phyloP scores from a whole-genome alignment of 2,329 filamentous ascomycete species.

The Didymella keratinophila region DNA sequence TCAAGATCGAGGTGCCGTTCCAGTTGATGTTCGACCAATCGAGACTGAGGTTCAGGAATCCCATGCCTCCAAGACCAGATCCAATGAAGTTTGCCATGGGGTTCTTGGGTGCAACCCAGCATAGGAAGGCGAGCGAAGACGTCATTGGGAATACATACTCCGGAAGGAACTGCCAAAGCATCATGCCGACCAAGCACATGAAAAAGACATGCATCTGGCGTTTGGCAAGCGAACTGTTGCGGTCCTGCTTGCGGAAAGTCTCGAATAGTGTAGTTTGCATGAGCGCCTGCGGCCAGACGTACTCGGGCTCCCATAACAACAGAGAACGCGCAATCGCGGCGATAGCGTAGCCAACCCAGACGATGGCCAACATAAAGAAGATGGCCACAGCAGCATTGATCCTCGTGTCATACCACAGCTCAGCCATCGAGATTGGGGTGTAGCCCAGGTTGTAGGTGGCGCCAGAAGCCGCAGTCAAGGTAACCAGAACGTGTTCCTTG shows the following conservation, averaged over 20 bases:
- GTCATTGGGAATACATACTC: constrained; percentile 68
- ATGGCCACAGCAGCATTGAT: constrained; percentile 63
- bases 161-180: constrained; percentile 68
- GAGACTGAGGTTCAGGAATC: constrained; percentile 65
- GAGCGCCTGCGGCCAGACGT: constrained; percentile 61
- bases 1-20: constrained; percentile 52
- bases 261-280: constrained; percentile 68
- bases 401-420: constrained; percentile 63
- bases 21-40: constrained; percentile 68
- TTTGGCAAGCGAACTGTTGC: constrained; percentile 59
- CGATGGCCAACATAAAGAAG: constrained; percentile 68
- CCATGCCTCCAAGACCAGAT: constrained; percentile 68
- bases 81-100: constrained; percentile 66
- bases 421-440: constrained; percentile 61
- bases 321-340: constrained; percentile 66
- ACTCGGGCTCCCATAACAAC: constrained; percentile 65
- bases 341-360: constrained; percentile 66
- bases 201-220: constrained; percentile 68
- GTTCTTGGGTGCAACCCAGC: constrained; percentile 69
- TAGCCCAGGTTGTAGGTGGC: constrained; percentile 50
- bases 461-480: constrained; percentile 53
- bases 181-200: constrained; percentile 60
- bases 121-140: constrained; percentile 67
- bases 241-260: constrained; percentile 62
- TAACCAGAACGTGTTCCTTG: constrained; percentile 65